phyloP scores from a whole-genome alignment of 768 basidiomycete genomes.

The Boletales sp. region DNA sequence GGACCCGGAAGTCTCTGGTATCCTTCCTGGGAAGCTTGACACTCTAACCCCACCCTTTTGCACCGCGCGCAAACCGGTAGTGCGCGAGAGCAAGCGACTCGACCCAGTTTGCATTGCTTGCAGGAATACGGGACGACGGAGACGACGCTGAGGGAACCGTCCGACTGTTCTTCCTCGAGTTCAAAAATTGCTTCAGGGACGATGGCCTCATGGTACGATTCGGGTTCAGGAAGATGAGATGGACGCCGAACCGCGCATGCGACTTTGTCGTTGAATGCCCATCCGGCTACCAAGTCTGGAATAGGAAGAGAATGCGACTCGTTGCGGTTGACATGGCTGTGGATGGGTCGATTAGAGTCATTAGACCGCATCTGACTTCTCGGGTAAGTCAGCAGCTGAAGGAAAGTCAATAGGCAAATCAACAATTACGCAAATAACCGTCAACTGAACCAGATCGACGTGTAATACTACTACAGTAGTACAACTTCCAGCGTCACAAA shows the following conservation, averaged over 20 bases:
- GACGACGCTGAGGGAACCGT: slow-evolving; percentile 11
- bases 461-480: too few relatives aligned
- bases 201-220: slow-evolving; percentile 18
- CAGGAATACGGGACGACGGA: slow-evolving; percentile 22
- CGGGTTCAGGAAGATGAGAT: slow-evolving; percentile 10
- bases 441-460: too few relatives aligned
- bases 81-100: slow-evolving; percentile 24
- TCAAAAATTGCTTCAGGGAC: slow-evolving; percentile 26
- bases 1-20: slow-evolving; percentile 27
- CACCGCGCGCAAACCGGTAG: slow-evolving; percentile 26
- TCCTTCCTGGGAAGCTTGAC: not conserved
- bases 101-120: slow-evolving; percentile 7
- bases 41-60: slow-evolving; percentile 1
- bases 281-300: slow-evolving; percentile 17
- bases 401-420: too few relatives aligned
- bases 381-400: too few relatives aligned
- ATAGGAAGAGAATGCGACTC: slow-evolving; percentile 5
- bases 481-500: too few relatives aligned
- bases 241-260: slow-evolving; percentile 25
- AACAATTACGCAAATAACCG: too few relatives aligned
- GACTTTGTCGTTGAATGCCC: slow-evolving; percentile 14
- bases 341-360: too few relatives aligned
- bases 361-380: too few relatives aligned
- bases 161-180: slow-evolving; percentile 11
- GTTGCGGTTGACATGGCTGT: too few relatives aligned